phyloP scores from a whole-genome alignment of 352 stramenopile species.

The Phytopythium mirpurense region DNA sequence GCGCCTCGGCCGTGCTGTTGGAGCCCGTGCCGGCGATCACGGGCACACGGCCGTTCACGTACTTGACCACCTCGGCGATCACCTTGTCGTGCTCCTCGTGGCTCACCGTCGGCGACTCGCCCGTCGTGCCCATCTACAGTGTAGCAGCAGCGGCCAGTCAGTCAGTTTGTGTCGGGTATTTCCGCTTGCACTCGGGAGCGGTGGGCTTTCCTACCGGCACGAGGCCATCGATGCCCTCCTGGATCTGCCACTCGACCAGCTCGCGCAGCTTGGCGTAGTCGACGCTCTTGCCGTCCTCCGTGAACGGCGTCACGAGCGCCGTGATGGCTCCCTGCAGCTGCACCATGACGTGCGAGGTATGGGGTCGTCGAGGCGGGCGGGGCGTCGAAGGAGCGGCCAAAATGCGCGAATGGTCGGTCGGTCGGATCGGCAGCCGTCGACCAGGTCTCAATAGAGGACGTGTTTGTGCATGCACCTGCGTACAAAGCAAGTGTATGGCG shows the following conservation, averaged over 20 bases:
- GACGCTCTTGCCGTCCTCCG: conserved; percentile 82
- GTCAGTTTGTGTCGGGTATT: not conserved
- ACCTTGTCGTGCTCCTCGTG: conserved; percentile 94
- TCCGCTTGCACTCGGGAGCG: no score
- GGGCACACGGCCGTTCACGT: conserved; percentile 78
- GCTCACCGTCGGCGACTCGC: conserved; percentile 93
- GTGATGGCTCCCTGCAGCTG: conserved; percentile 84
- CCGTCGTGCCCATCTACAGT: conserved; percentile 94
- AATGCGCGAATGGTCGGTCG: conserved; percentile 8
- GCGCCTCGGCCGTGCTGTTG: conserved; percentile 87
- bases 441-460: not conserved
- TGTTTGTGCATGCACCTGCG: not conserved
- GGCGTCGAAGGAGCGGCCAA: conserved; percentile 1
- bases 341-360: conserved; percentile 23
- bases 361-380: conserved; percentile 1
- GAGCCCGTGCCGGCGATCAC: conserved; percentile 95
- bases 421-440: not conserved
- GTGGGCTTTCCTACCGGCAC: conserved; percentile 92
- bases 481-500: not conserved
- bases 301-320: conserved; percentile 97
- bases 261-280: conserved; percentile 92
- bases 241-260: conserved; percentile 91
- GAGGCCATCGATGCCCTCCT: conserved; percentile 93
- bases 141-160: not conserved
- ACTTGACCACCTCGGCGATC: conserved; percentile 89